These are phyloP conservation scores for Hordeum marinum DNA, from an alignment of 176 grass and related monocot genomes.

Conservation along the genomic window DNA sequence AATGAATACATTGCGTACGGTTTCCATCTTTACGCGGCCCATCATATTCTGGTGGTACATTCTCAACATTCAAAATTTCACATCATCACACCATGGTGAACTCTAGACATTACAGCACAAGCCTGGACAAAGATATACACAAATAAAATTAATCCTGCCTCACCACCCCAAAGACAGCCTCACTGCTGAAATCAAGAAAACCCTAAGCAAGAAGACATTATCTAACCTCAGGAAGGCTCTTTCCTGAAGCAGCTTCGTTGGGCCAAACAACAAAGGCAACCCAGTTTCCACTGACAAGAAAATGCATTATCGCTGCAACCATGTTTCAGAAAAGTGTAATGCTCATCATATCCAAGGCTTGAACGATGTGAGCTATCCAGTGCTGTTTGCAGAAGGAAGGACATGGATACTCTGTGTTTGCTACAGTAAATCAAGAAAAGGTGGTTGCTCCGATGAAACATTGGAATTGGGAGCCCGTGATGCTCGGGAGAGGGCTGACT, in stretches of 20 bases:
- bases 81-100: slow-evolving; percentile 10
- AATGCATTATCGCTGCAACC: background rate
- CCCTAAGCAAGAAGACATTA: slow-evolving; percentile 22
- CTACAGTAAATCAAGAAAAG: slow-evolving; percentile 85
- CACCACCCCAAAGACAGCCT: background rate
- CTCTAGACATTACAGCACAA: slow-evolving; percentile 38
- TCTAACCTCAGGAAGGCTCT: slow-evolving; percentile 9
- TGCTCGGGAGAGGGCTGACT: slow-evolving; percentile 59
- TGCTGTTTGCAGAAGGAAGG: background rate
- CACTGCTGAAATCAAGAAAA: slow-evolving; percentile 8
- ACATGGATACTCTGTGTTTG: background rate
- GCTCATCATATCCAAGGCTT: slow-evolving; percentile 6
- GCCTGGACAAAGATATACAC: slow-evolving; percentile 38
- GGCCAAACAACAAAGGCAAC: background rate
- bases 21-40: slow-evolving; percentile 3
- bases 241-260: slow-evolving; percentile 7
- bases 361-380: background rate
- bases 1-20: slow-evolving; percentile 18
- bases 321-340: background rate
- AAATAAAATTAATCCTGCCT: slow-evolving; percentile 20
- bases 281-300: slow-evolving; percentile 21
- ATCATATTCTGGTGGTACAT: slow-evolving; percentile 1
- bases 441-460: slow-evolving; percentile 46
- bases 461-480: slow-evolving; percentile 55
- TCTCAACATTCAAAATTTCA: slow-evolving; percentile 26